These are phyloP conservation scores for Raphanus raphanistrum DNA, from an alignment of 345 rosid genomes.

Conservation along the genomic window DNA sequence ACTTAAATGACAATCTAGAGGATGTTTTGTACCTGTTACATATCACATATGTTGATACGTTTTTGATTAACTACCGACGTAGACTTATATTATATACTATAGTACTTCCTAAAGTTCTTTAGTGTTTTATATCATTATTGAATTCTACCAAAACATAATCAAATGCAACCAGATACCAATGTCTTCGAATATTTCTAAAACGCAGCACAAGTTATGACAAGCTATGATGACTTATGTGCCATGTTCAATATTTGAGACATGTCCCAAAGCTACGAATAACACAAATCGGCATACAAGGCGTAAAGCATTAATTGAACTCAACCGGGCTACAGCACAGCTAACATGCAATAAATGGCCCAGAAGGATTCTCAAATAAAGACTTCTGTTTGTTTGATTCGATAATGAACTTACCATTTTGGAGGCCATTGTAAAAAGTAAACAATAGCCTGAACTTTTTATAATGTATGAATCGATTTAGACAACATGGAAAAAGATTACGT, in stretches of 20 bases:
- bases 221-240: not conserved
- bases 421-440: not conserved
- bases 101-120: not conserved
- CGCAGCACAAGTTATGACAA: not conserved
- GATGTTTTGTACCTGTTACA: not conserved
- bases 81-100: no score
- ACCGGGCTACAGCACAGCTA: not conserved
- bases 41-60: no score
- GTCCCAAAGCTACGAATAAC: not conserved
- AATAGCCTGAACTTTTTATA: not conserved
- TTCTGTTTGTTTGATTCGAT: not conserved
- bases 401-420: not conserved
- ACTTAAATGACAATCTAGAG: not conserved
- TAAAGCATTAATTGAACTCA: not conserved
- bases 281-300: not conserved
- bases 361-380: not conserved
- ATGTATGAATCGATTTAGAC: conserved; percentile 9
- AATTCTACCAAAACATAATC: not conserved
- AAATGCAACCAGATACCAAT: not conserved
- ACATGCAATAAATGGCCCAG: not conserved
- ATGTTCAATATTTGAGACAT: not conserved
- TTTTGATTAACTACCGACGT: no score
- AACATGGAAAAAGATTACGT: conserved; percentile 13
- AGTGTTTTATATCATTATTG: not conserved
- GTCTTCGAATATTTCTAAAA: not conserved